Percentiles rank a stretch among this genome's conserved stretches.
Evolutionary conservation across 2,329 filamentous ascomycete species (phyloP).

Genomic region (Sarocladium kiliense): DNA sequence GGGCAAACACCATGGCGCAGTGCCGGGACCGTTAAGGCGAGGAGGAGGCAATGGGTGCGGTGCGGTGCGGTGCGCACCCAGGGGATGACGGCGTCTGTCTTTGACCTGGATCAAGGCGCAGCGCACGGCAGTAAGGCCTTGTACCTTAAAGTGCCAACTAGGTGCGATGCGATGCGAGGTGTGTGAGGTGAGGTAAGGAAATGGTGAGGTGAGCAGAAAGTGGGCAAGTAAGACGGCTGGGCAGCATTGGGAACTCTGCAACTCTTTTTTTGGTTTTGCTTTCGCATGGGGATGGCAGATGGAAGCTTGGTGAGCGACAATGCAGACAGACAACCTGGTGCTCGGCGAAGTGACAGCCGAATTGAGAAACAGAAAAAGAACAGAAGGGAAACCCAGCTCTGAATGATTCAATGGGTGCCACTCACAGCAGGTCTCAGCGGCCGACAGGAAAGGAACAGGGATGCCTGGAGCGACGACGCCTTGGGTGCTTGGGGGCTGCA

Average conservation of each 20-base stretch:
- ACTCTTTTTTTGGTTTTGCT: background rate
- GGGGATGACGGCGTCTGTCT: too few relatives aligned
- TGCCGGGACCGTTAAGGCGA: background rate
- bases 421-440: background rate
- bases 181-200: background rate
- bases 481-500: conserved; percentile 3
- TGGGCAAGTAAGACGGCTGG: conserved; percentile 3
- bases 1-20: background rate
- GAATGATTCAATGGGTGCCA: background rate
- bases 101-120: background rate
- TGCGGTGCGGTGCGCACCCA: background rate
- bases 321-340: too few relatives aligned
- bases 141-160: too few relatives aligned
- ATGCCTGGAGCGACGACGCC: conserved; percentile 1
- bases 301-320: too few relatives aligned
- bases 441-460: background rate
- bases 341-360: background rate
- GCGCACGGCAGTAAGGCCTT: background rate
- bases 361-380: background rate
- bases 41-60: background rate
- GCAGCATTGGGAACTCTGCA: background rate
- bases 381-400: background rate
- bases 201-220: conserved; percentile 5
- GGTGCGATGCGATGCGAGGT: background rate
- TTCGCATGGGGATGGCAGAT: background rate